A percentile compares a stretch with the other conserved stretches of the same genome.
phyloP scores from a whole-genome alignment of 306 rosid species.

The Vicia faba region DNA sequence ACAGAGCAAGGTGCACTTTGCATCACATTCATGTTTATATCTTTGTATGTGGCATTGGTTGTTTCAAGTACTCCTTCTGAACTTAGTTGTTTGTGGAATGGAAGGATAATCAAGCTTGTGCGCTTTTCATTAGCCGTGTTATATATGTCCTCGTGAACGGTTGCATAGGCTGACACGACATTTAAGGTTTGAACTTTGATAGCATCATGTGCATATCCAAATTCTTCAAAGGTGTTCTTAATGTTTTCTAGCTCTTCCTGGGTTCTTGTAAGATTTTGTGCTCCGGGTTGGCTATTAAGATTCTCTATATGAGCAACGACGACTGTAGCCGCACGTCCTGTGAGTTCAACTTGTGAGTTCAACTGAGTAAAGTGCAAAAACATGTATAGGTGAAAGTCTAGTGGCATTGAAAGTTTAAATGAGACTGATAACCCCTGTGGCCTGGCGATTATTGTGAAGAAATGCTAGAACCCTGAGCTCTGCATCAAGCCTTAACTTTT shows the following conservation, averaged over 20 bases:
- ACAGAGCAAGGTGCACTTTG: constrained; percentile 45
- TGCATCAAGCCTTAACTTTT: constrained; percentile 38
- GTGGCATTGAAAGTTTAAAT: constrained; percentile 38
- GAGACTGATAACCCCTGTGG: constrained; percentile 30
- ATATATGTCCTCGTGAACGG: constrained; percentile 45
- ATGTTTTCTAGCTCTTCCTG: constrained; percentile 41
- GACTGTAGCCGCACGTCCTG: constrained; percentile 41
- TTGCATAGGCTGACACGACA: constrained; percentile 39
- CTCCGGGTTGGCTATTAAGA: not conserved
- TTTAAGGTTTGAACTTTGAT: constrained; percentile 33
- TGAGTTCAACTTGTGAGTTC: too few species aligned
- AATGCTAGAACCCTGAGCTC: constrained; percentile 51
- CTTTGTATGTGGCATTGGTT: constrained; percentile 15
- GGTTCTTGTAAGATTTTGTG: constrained; percentile 30
- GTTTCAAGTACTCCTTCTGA: constrained; percentile 28
- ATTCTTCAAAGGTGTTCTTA: constrained; percentile 23
- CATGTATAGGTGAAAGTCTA: constrained; percentile 37
- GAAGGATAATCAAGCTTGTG: constrained; percentile 39
- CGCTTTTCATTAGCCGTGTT: constrained; percentile 37
- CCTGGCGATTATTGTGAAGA: constrained; percentile 39
- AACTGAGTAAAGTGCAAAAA: constrained; percentile 40
- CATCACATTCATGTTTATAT: constrained; percentile 36
- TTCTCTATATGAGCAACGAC: constrained; percentile 38
- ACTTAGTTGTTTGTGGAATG: constrained; percentile 38
- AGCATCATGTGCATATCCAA: constrained; percentile 32